Evolutionary conservation across 1,284 basidiomycete genomes (phyloP).

Genomic region (Chalciporus sp.): DNA sequence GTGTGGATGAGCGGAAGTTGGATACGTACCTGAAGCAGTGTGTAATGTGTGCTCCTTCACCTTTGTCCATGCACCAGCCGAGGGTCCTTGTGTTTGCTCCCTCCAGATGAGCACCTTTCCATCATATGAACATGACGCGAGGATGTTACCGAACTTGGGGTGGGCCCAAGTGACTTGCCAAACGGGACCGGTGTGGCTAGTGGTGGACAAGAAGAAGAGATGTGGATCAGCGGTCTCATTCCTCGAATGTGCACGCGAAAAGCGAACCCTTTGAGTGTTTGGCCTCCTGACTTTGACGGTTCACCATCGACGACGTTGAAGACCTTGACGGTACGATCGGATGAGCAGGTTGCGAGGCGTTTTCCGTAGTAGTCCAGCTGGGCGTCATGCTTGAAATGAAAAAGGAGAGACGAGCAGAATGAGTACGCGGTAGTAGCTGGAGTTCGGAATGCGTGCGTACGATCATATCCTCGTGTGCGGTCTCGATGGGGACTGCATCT

Average conservation of each 20-base stretch:
- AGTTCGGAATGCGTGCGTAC: slow-evolving; percentile 49
- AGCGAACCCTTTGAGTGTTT: slow-evolving; percentile 84
- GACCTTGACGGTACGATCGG: slow-evolving; percentile 93
- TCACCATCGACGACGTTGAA: slow-evolving; percentile 94
- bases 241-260: neutral
- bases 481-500: slow-evolving; percentile 81
- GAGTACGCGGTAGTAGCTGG: neutral
- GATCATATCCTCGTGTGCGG: slow-evolving; percentile 94
- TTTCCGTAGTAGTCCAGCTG: slow-evolving; percentile 98
- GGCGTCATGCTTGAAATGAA: slow-evolving; percentile 80
- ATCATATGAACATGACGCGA: slow-evolving; percentile 97
- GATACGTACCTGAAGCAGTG: slow-evolving; percentile 80
- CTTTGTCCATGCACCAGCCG: slow-evolving; percentile 79
- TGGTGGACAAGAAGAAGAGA: neutral
- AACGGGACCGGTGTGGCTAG: slow-evolving; percentile 92
- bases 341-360: slow-evolving; percentile 94
- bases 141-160: slow-evolving; percentile 94
- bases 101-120: slow-evolving; percentile 99
- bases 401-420: slow-evolving; percentile 1
- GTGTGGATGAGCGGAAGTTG: neutral
- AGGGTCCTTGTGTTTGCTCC: slow-evolving; percentile 68
- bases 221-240: neutral
- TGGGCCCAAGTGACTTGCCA: slow-evolving; percentile 99
- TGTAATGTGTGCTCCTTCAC: slow-evolving; percentile 97
- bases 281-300: slow-evolving; percentile 65